Evolutionary conservation across 2,329 filamentous ascomycete species (phyloP).

Genomic region (Paecilomyces niveus): DNA sequence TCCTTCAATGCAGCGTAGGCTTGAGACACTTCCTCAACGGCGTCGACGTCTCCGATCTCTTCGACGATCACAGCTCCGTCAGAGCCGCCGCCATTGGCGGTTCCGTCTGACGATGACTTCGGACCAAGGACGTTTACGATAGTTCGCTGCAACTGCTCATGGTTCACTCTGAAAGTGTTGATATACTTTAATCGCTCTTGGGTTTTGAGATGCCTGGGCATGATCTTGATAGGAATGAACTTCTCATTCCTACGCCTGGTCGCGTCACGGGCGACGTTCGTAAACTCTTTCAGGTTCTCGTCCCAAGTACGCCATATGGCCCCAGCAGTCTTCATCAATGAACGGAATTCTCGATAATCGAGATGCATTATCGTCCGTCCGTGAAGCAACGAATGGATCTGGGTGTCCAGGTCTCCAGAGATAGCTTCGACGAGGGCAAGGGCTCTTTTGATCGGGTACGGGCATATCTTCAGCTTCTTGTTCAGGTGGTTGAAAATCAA

Average conservation of each 20-base stretch:
- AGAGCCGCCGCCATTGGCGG: slow-evolving; percentile 32
- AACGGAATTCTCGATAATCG: slow-evolving; percentile 83
- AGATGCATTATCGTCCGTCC: slow-evolving; percentile 86
- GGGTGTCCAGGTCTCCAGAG: slow-evolving; percentile 81
- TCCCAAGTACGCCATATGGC: slow-evolving; percentile 91
- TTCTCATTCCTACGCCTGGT: slow-evolving; percentile 91
- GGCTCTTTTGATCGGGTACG: slow-evolving; percentile 87
- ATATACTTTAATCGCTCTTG: slow-evolving; percentile 92
- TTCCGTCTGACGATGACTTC: slow-evolving; percentile 53
- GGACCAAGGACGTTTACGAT: slow-evolving; percentile 95
- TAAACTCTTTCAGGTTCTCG: slow-evolving; percentile 94
- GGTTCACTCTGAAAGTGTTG: slow-evolving; percentile 87
- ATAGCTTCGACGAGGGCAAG: slow-evolving; percentile 95
- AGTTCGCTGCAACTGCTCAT: slow-evolving; percentile 93
- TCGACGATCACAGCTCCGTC: slow-evolving; percentile 70
- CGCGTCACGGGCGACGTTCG: slow-evolving; percentile 91
- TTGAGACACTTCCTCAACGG: slow-evolving; percentile 90
- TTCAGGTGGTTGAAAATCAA: slow-evolving; percentile 93
- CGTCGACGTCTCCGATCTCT: slow-evolving; percentile 94
- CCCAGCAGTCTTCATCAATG: slow-evolving; percentile 74
- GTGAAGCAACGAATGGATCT: slow-evolving; percentile 76
- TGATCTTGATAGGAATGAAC: slow-evolving; percentile 97
- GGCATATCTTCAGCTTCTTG: slow-evolving; percentile 94
- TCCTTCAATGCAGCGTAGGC: slow-evolving; percentile 92
- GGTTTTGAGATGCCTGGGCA: slow-evolving; percentile 76